phyloP scores from a whole-genome alignment of 176 grass and related monocot species.

The Triticum dicoccoides region DNA sequence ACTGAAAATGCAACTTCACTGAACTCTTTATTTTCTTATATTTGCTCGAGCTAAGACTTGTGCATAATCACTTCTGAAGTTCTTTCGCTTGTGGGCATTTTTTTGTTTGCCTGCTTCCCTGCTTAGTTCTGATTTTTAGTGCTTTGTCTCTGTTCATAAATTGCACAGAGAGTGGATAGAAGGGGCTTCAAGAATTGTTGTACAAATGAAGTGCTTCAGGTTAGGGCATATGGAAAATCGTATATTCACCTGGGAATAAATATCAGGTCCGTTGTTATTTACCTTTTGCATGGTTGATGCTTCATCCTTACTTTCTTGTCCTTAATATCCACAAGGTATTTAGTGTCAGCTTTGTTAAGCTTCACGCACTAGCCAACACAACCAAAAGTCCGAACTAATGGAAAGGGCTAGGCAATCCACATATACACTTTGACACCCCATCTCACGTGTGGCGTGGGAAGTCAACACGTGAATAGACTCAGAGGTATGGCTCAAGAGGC shows the following conservation, averaged over 20 bases:
- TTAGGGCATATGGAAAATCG: constrained; percentile 80
- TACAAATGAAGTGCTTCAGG: constrained; percentile 80
- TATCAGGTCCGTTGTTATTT: constrained; percentile 67
- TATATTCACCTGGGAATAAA: constrained; percentile 92
- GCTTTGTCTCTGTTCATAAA: constrained; percentile 21
- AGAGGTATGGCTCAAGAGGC: too few relatives aligned
- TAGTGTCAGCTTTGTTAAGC: background rate
- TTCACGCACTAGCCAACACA: too few relatives aligned
- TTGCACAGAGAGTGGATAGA: constrained; percentile 56
- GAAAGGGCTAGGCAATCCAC: too few relatives aligned
- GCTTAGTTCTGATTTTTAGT: constrained; percentile 14
- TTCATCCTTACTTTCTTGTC: constrained; percentile 18
- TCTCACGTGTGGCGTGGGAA: too few relatives aligned
- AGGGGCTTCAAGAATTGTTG: constrained; percentile 55
- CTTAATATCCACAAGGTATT: background rate
- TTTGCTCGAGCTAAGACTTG: constrained; percentile 9
- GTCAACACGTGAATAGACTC: too few relatives aligned
- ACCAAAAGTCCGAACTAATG: too few relatives aligned
- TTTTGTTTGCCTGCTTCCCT: background rate
- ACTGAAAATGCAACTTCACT: constrained; percentile 20
- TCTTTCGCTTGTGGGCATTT: background rate
- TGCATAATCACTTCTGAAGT: constrained; percentile 11
- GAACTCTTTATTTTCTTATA: constrained; percentile 24
- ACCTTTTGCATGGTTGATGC: constrained; percentile 14
- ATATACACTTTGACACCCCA: too few relatives aligned